A percentile compares a stretch with the other conserved stretches of the same genome.
Evolutionary conservation across 1,139 yeast species (phyloP).

Genomic region (Kodamaea alishanica): DNA sequence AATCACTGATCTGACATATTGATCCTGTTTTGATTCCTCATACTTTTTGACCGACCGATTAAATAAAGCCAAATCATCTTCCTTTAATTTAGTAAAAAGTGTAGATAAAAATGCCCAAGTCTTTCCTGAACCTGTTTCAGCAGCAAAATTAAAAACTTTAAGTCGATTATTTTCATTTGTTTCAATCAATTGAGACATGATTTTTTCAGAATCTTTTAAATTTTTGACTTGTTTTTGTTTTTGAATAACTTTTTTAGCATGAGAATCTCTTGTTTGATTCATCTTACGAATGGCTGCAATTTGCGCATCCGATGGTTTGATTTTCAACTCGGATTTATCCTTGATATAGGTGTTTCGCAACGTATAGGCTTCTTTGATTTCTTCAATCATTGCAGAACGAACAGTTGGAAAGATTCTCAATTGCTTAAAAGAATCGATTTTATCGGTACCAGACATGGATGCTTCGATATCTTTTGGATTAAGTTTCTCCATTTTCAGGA

Average conservation of each 20-base stretch:
- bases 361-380: slow-evolving; percentile 50
- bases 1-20: slow-evolving; percentile 63
- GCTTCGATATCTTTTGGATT: slow-evolving; percentile 13
- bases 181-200: slow-evolving; percentile 26
- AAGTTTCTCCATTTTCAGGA: slow-evolving; percentile 9
- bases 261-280: slow-evolving; percentile 29
- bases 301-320: slow-evolving; percentile 44
- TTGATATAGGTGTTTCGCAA: slow-evolving; percentile 34
- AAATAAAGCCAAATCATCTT: slow-evolving; percentile 41
- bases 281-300: slow-evolving; percentile 45
- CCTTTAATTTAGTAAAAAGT: slow-evolving; percentile 61
- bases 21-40: slow-evolving; percentile 26
- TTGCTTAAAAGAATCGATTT: slow-evolving; percentile 57
- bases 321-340: slow-evolving; percentile 27
- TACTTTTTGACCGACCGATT: slow-evolving; percentile 27
- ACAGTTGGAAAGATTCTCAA: slow-evolving; percentile 66
- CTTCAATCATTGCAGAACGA: slow-evolving; percentile 57
- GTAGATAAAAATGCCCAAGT: slow-evolving; percentile 89
- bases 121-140: slow-evolving; percentile 96
- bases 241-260: slow-evolving; percentile 18
- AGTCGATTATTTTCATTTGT: slow-evolving; percentile 37
- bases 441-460: slow-evolving; percentile 17
- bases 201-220: slow-evolving; percentile 6
- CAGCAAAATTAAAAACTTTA: slow-evolving; percentile 77
- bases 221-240: slow-evolving; percentile 18